Evolutionary conservation across 2,329 filamentous ascomycete genomes (phyloP).

Genomic region (Cytospora piceicola): DNA sequence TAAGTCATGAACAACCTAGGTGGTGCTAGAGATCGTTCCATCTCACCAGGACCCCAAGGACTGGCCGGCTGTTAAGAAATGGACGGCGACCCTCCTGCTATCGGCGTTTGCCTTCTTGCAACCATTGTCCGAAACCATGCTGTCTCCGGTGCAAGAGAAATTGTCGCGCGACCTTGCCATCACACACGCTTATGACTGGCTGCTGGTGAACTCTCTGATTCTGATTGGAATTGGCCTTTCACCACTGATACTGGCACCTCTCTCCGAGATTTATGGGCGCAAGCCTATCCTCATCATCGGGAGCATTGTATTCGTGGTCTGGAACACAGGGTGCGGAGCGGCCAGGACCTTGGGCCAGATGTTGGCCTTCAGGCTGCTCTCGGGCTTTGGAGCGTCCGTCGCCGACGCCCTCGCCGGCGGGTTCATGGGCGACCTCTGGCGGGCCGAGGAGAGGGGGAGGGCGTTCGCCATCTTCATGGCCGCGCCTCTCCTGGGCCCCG

Average conservation of each 20-base stretch:
- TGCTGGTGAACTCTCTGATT: conserved; percentile 13
- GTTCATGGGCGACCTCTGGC: conserved; percentile 52
- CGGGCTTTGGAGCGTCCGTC: conserved; percentile 1
- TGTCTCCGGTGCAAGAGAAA: conserved; percentile 1
- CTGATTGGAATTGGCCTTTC: conserved; percentile 17
- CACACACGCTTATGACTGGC: conserved; percentile 7
- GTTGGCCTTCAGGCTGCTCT: conserved; percentile 9
- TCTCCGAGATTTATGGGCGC: conserved; percentile 52
- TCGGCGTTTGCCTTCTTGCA: conserved; percentile 57
- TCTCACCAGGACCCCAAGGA: conserved; percentile 38
- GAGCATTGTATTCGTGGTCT: conserved; percentile 7
- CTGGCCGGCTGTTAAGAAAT: conserved; percentile 50
- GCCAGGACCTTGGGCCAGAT: conserved; percentile 8
- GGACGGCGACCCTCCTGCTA: conserved; percentile 51
- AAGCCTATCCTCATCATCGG: conserved; percentile 37
- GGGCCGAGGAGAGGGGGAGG: conserved; percentile 61
- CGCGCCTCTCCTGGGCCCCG: conserved; percentile 66
- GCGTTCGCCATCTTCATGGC: conserved; percentile 63
- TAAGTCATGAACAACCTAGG: too few relatives aligned
- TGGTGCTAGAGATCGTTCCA: too few relatives aligned
- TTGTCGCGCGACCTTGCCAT: conserved; percentile 2
- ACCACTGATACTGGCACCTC: conserved; percentile 40
- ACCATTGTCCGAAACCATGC: conserved; percentile 54
- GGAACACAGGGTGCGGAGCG: conserved; percentile 13
- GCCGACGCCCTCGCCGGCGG: conserved; percentile 15